Conservation (phyloP, 257 asterid genomes). For the Cinchona pubescens region DNA sequence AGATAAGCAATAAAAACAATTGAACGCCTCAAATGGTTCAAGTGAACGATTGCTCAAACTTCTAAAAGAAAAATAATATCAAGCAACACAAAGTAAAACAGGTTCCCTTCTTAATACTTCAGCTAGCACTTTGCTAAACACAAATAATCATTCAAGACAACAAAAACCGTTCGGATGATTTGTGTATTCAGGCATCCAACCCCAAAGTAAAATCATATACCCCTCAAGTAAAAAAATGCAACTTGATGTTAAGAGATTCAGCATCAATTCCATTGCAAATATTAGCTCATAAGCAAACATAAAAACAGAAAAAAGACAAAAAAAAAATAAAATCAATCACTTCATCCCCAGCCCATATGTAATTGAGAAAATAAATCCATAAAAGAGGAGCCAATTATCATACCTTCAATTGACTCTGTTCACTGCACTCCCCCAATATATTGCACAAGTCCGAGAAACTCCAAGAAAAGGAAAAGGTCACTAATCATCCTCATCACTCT, state of each 20-base stretch:
- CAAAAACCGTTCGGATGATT: background rate
- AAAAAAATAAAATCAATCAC: background rate
- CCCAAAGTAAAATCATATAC: background rate
- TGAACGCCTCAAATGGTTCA: background rate
- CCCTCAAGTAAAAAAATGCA: background rate
- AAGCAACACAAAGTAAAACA: background rate
- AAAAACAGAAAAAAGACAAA: no score
- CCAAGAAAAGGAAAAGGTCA: background rate
- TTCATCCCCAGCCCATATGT: background rate
- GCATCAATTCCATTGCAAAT: background rate
- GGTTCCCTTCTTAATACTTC: background rate
- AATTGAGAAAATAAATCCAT: background rate
- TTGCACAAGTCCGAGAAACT: no score
- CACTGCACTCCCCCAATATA: background rate
- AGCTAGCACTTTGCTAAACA: background rate
- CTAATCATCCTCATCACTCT: conserved; percentile 85
- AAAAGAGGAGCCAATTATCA: background rate
- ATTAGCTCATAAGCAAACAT: background rate
- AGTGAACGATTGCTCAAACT: background rate
- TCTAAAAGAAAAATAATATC: background rate
- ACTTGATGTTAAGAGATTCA: background rate
- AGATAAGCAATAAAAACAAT: background rate
- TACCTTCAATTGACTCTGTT: conserved; percentile 7
- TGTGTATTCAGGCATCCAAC: background rate
- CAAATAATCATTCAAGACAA: background rate